Base-by-base conservation (phyloP, 2,329 filamentous ascomycete genomes). In the Hymenotorrendiella dingleyae region DNA sequence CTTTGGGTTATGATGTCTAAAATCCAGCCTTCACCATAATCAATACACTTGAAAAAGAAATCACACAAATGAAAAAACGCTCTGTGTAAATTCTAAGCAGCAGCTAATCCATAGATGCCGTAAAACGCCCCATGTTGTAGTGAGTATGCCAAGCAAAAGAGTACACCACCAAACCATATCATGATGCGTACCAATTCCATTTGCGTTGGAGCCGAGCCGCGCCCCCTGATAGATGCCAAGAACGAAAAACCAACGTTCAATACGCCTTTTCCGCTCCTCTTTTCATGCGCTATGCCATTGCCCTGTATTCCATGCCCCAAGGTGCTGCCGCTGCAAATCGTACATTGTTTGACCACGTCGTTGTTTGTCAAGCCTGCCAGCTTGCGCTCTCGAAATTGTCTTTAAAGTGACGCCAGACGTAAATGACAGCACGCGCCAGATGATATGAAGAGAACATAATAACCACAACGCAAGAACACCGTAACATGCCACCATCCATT, bases 181-280 rank as follows among this genome's bases (percentile, higher is more conserved):
- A 52, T 52, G 46, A 52, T 49, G 42, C 45, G 36, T 51, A 40
- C 36, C 48, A 19, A 36, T 42, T 42, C 46, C 35, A 37, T 44
- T 47, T 33, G 34, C 37, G 23, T 32, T 40, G 7, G n/a, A 11
- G 14, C 32, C 7, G 16, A 43, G 23, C 36, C 34, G 28, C 37
- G 34, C 22, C 36, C 42, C 44, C 48, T 42, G 43, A 49, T 44
- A 52, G 36, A 50, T 46, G 47, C 47, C 40, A 43, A 41, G 35
- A 50, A 46, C 35, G 26, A 42, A 38, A 46, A 27, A 43, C 26
- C 43, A 41, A 40, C 40, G 40, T 29, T 42, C 23, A 23, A 42
- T 42, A 43, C 48, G 47, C 55, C 53, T 58, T 57, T 58, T 56
- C 53, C 53, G 49, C 50, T 47, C 48, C 48, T 54, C 49, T 54